Conservation (phyloP, 2,329 filamentous ascomycete genomes). For the Basipetospora chlamydospora region DNA sequence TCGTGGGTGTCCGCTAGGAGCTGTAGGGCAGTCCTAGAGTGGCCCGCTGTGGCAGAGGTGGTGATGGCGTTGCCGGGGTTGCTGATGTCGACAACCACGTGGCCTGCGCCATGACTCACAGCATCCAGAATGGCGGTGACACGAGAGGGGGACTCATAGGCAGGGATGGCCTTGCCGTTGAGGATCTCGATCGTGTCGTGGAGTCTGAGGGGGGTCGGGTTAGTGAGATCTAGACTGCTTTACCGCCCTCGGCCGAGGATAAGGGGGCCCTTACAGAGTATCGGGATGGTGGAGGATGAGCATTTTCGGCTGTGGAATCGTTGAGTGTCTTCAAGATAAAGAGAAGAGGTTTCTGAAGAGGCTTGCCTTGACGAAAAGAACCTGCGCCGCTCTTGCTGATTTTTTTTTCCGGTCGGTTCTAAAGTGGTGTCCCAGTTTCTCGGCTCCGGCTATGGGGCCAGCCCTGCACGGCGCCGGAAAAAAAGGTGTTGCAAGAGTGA, state of each 20-base stretch:
- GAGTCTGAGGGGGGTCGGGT: no score
- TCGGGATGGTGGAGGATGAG: constrained; percentile 2
- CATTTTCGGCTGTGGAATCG: constrained; percentile 4
- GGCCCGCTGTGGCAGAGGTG: neutral
- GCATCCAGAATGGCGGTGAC: constrained; percentile 40
- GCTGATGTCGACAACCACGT: neutral
- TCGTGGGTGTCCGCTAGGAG: constrained; percentile 8
- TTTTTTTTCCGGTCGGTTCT: no score
- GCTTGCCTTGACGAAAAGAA: no score
- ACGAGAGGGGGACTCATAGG: constrained; percentile 36
- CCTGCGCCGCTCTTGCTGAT: no score
- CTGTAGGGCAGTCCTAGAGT: neutral
- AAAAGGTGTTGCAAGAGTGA: no score
- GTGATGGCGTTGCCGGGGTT: neutral
- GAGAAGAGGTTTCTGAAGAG: neutral
- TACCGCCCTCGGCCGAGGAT: no score
- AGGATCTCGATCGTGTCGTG: constrained; percentile 3
- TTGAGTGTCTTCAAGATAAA: neutral
- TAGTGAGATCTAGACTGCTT: no score
- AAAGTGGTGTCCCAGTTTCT: no score
- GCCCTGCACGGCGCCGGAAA: no score
- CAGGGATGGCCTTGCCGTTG: constrained; percentile 3
- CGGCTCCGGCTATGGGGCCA: no score
- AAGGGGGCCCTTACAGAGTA: no score
- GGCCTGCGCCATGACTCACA: neutral